A percentile compares a stretch with the other conserved stretches of the same genome.
Conservation (phyloP, 345 rosid genomes). For the Lagerstroemia speciosa region DNA sequence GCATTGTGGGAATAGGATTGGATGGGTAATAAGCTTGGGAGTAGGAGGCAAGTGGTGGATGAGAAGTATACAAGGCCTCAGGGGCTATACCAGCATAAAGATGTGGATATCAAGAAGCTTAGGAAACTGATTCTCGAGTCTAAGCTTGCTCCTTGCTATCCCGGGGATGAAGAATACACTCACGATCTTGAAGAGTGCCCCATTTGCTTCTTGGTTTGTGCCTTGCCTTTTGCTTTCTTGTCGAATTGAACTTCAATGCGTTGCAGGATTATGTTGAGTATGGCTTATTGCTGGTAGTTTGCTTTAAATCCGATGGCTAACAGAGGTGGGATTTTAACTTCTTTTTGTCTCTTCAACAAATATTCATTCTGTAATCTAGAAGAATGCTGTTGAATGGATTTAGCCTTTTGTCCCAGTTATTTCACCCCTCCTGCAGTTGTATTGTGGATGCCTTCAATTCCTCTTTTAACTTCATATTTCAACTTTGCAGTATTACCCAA, state of each 20-base stretch:
- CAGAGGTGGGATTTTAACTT: neutral
- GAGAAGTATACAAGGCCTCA: constrained; percentile 88
- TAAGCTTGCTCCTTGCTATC: constrained; percentile 97
- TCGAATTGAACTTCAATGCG: neutral
- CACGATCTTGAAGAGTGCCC: constrained; percentile 92
- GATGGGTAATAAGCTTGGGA: constrained; percentile 96
- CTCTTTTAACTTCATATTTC: constrained; percentile 1
- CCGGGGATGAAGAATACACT: constrained; percentile 76
- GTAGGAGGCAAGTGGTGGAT: constrained; percentile 82
- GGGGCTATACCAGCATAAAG: constrained; percentile 80
- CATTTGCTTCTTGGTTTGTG: constrained; percentile 89
- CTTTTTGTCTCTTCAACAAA: neutral
- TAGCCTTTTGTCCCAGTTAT: neutral
- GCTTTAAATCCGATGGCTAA: neutral
- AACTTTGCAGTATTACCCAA: constrained; percentile 66
- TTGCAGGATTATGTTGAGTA: neutral
- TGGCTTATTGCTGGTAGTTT: neutral
- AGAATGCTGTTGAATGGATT: neutral
- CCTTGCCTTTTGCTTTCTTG: neutral
- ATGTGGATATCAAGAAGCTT: constrained; percentile 92
- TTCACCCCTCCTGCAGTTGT: neutral
- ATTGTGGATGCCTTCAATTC: neutral
- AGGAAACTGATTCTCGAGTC: constrained; percentile 87
- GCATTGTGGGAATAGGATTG: constrained; percentile 5
- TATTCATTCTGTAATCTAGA: neutral